Conservation (phyloP, 2,329 filamentous ascomycete genomes). For the Thielaviopsis euricoi region DNA sequence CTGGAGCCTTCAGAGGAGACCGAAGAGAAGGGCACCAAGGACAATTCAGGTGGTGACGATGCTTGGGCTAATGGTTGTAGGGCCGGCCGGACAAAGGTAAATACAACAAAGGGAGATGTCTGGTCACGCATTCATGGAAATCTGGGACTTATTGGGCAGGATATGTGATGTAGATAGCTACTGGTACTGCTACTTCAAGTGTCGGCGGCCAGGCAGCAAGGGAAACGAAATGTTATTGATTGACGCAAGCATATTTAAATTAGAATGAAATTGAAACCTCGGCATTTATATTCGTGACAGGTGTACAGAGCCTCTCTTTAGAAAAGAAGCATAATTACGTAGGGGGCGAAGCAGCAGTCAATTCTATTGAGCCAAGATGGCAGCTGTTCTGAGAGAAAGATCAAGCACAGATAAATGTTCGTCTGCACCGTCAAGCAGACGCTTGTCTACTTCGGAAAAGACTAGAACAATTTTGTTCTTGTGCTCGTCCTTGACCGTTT, state of each 20-base stretch:
- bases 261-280: neutral
- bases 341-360: too few relatives aligned
- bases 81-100: neutral
- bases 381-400: conserved; percentile 63
- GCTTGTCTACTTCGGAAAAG: conserved; percentile 90
- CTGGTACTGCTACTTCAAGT: neutral
- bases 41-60: neutral
- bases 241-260: neutral
- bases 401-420: conserved; percentile 88
- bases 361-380: conserved; percentile 38
- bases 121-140: conserved; percentile 38
- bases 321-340: too few relatives aligned
- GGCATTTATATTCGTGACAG: neutral
- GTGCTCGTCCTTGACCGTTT: conserved; percentile 64
- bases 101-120: conserved; percentile 21
- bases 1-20: conserved; percentile 22
- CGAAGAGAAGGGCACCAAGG: conserved; percentile 15
- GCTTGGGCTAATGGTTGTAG: neutral
- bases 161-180: conserved; percentile 9
- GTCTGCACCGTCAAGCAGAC: conserved; percentile 84
- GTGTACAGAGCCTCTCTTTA: too few relatives aligned
- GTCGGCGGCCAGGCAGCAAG: too few relatives aligned
- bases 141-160: conserved; percentile 32
- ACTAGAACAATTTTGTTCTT: conserved; percentile 81
- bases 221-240: neutral